These are phyloP conservation scores for Daldinia childiae DNA, from an alignment of 495 filamentous ascomycete species.

Conservation along the genomic window DNA sequence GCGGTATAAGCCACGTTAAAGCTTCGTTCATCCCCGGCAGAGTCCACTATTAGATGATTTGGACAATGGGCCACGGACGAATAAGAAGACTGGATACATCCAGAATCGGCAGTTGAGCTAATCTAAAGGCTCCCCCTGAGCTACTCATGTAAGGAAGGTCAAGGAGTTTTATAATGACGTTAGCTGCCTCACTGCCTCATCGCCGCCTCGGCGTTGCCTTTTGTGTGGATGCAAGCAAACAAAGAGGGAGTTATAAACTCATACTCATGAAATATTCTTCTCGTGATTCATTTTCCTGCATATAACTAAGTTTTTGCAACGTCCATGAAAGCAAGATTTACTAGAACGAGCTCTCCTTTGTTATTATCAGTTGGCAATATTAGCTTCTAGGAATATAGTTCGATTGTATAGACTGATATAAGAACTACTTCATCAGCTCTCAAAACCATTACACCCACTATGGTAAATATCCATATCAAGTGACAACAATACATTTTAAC, in stretches of 20 bases:
- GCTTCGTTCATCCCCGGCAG: not conserved
- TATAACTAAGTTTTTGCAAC: not conserved
- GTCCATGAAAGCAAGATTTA: not conserved
- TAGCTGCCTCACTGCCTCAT: conserved; percentile 11
- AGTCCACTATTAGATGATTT: conserved; percentile 4
- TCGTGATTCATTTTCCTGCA: not conserved
- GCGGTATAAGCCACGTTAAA: conserved; percentile 23
- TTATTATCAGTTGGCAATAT: not conserved
- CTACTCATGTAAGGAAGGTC: conserved; percentile 11
- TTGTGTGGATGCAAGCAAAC: conserved; percentile 2
- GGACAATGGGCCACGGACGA: conserved; percentile 3
- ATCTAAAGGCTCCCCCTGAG: not conserved
- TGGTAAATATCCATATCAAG: conserved; percentile 19
- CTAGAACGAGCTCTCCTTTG: not conserved
- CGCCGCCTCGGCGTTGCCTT: not conserved
- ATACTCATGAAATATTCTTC: not conserved
- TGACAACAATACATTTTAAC: conserved; percentile 3
- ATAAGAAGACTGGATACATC: not conserved
- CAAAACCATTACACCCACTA: not conserved
- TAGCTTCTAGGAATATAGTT: not conserved
- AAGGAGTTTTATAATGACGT: not conserved
- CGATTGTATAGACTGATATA: not conserved
- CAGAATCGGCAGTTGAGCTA: conserved; percentile 7
- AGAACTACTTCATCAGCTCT: not conserved
- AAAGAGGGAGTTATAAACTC: not conserved